These are phyloP conservation scores for Phialocephala subalpina DNA, from an alignment of 2,329 filamentous ascomycete genomes.

Conservation along the genomic window DNA sequence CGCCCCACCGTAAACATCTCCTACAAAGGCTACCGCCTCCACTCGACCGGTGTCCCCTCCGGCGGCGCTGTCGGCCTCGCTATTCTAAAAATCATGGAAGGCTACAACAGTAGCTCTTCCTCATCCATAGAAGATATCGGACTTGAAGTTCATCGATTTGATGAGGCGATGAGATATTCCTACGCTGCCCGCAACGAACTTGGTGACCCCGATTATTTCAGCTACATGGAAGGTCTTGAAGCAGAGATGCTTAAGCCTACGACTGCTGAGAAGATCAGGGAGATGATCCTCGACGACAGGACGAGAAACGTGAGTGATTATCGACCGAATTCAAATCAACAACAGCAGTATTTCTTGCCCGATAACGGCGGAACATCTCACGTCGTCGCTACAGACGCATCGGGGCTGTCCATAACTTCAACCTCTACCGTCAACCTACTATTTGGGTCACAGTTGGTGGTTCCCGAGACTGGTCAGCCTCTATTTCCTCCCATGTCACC, in stretches of 20 bases:
- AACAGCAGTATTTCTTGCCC: conserved; percentile 68
- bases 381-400: conserved; percentile 73
- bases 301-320: conserved; percentile 81
- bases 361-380: conserved; percentile 80
- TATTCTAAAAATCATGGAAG: conserved; percentile 83
- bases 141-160: conserved; percentile 80
- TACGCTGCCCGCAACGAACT: conserved; percentile 83
- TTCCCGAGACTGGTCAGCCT: conserved; percentile 77
- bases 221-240: conserved; percentile 70
- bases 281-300: conserved; percentile 73
- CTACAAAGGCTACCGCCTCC: conserved; percentile 76
- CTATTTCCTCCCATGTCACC: background rate
- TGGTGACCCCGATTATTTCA: conserved; percentile 82
- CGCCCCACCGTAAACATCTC: conserved; percentile 68
- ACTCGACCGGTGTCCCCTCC: conserved; percentile 75
- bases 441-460: conserved; percentile 82
- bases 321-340: conserved; percentile 49
- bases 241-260: conserved; percentile 68
- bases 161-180: conserved; percentile 89
- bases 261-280: conserved; percentile 66
- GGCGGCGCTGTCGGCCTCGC: conserved; percentile 74
- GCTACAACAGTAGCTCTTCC: conserved; percentile 56
- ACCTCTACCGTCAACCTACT: conserved; percentile 90
- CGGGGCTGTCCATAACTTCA: conserved; percentile 79
- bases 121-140: conserved; percentile 52